Base-by-base conservation (phyloP, 805 yeast species). In the Candida qinlingensis region DNA sequence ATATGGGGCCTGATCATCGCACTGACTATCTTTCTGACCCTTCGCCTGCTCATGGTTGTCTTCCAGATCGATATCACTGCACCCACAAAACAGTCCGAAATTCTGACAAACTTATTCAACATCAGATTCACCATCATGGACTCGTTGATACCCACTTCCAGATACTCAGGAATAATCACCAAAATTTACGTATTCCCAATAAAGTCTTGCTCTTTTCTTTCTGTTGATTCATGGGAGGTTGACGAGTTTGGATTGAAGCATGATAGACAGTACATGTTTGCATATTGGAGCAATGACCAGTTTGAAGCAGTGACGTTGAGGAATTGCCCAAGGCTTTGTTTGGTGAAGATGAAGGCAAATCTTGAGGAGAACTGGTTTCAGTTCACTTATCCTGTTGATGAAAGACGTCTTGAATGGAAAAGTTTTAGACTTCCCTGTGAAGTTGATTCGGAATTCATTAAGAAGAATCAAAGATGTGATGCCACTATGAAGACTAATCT, bases 181-280 rank as follows among this genome's bases (percentile, higher is more conserved):
- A 37, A 45, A 40, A 46, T 58, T 12, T 46, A 42, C 30, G 56
- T 58, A 5, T 54, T 48, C 33, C 61, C 61, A 3, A 39, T 58
- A 25, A 58, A 58, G 42, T 58, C 61, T 0, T 47, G 52, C 11
- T 49, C 54, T 0, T 49, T 42, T 27, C 11, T 56, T 3, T 46
- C 42, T 4, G 55, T 50, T 3, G 31, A 47, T 3, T 40, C 43
- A 13, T 58, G 61, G 61, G 54, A 52, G 33, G 40, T 58, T 41
- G 54, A 56, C 44, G 55, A 53, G 42, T 39, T 41, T 46, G 61
- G 61, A 1, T 48, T 58, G 42, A 56, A 54, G 50, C 42, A 56
- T 41, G 61, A 58, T 34, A 40, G 61, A 19, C 57, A 58, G 38
- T 58, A 45, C 45, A 52, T 56, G 57, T 42, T 54, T 30, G 60